A percentile compares a stretch with the other conserved stretches of the same genome.
Conservation (phyloP, 305 asterid species). For the Ilex paraguariensis region DNA sequence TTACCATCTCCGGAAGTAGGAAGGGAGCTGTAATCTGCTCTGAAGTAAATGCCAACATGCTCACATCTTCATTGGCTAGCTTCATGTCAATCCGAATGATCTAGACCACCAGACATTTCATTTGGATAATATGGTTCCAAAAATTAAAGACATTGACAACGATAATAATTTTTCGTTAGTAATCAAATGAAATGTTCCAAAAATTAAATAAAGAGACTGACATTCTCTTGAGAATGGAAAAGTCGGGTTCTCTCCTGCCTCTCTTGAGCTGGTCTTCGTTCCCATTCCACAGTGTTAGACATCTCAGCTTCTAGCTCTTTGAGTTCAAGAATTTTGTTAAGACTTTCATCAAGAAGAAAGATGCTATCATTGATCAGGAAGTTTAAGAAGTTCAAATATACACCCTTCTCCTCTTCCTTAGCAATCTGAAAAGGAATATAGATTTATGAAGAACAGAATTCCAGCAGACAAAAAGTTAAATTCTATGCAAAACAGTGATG, state of each 20-base stretch:
- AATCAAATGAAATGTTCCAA: too few relatives aligned
- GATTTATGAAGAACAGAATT: conserved; percentile 7
- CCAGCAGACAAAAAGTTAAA: conserved; percentile 7
- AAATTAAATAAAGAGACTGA: conserved; percentile 33
- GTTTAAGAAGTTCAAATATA: conserved; percentile 86
- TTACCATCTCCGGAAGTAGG: conserved; percentile 92
- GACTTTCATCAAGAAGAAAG: conserved; percentile 94
- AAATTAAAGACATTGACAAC: too few relatives aligned
- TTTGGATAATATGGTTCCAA: too few relatives aligned
- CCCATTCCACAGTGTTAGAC: conserved; percentile 94
- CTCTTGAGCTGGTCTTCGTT: conserved; percentile 85
- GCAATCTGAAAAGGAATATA: conserved; percentile 59
- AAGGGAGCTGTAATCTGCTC: conserved; percentile 93
- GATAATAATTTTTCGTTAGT: background rate
- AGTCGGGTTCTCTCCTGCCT: conserved; percentile 97
- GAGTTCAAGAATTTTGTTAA: conserved; percentile 88
- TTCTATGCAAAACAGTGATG: conserved; percentile 4
- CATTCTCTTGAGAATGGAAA: conserved; percentile 98
- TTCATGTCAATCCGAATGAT: conserved; percentile 94
- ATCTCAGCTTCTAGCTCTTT: conserved; percentile 98
- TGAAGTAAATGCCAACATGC: conserved; percentile 85
- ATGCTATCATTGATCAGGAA: conserved; percentile 93
- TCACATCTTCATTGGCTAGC: conserved; percentile 95
- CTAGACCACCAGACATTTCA: conserved; percentile 31
- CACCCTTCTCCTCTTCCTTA: conserved; percentile 97